Base-by-base conservation (phyloP, 805 yeast species). In the Monosporozyma siamensis region DNA sequence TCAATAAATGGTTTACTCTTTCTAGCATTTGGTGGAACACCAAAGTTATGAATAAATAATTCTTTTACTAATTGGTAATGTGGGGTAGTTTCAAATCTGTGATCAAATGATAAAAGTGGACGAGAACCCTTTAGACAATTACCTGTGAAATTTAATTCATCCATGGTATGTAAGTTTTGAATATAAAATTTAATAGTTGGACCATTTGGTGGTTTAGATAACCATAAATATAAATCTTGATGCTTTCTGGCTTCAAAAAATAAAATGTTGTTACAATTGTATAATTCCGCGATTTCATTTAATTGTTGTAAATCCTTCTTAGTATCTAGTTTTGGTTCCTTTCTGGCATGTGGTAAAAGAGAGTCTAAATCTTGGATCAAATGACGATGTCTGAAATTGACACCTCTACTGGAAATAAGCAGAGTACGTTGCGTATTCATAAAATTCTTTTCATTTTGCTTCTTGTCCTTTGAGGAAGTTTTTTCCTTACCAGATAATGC, bases 171-270 rank as follows among this genome's bases (percentile, higher is more conserved):
- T 67, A 92, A 72, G 66, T 92, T 92, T 67, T 90, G 96, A 46
- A 92, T 75, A 61, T 82, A 92, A 64, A 92, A 90, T 66, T 92
- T 92, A 56, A 85, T 69, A 20, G 97, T 90, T 46, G 98, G 98
- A 1, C 98, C 98, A 62, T 92, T 90, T 34, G 98, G 98, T 23
- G 97, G 92, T 66, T 92, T 90, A 26, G 96, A 77, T 49, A 92
- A 64, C 95, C 97, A 92, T 64, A 92, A 65, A 64, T 92, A 92
- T 57, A 92, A 76, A 67, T 92, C 98, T 64, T 80, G 84, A 66
- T 90, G 97, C 66, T 92, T 92, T 69, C 97, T 81, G 43, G 95
- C 86, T 66, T 92, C 98, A 62, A 92, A 92, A 63, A 83, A 92
- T 61, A 88, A 70, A 52, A 92, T 77, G 61, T 92, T 92, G 68